These are phyloP conservation scores for Leishmania tarentolae DNA, from an alignment of 208 protist species.

Conservation along the genomic window DNA sequence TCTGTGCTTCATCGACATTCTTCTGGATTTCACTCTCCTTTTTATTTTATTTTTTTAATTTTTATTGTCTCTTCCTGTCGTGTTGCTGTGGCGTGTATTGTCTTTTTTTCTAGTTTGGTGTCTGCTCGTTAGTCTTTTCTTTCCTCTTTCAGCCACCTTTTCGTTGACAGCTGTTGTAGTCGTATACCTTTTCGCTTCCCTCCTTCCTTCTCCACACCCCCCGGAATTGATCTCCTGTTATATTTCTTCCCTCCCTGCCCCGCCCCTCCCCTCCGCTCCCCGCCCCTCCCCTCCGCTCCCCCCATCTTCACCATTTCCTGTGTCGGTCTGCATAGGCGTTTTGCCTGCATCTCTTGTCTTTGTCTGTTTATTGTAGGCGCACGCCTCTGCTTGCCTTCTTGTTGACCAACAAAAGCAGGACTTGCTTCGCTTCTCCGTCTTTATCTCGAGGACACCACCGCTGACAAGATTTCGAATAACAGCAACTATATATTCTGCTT, in stretches of 20 bases:
- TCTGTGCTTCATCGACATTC: background rate
- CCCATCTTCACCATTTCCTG: background rate
- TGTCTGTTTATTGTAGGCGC: background rate
- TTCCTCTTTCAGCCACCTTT: background rate
- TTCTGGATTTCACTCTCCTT: background rate
- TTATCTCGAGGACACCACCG: background rate
- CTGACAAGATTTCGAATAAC: background rate
- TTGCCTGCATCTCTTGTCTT: background rate
- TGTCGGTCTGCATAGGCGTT: background rate
- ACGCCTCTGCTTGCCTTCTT: background rate
- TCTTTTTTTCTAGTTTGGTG: background rate
- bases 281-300: background rate
- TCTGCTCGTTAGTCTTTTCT: background rate
- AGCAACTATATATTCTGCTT: slow-evolving; percentile 1
- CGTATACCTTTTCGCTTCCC: background rate
- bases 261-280: background rate
- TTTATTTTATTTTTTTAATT: background rate
- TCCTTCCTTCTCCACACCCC: background rate
- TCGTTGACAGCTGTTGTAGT: background rate
- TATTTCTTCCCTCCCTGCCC: background rate
- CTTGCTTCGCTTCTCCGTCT: background rate
- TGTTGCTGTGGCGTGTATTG: no score
- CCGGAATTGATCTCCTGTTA: background rate
- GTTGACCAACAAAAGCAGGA: background rate
- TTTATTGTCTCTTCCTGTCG: no score